Conservation (phyloP, 2,329 filamentous ascomycete species). For the Fusarium sambucinum region DNA sequence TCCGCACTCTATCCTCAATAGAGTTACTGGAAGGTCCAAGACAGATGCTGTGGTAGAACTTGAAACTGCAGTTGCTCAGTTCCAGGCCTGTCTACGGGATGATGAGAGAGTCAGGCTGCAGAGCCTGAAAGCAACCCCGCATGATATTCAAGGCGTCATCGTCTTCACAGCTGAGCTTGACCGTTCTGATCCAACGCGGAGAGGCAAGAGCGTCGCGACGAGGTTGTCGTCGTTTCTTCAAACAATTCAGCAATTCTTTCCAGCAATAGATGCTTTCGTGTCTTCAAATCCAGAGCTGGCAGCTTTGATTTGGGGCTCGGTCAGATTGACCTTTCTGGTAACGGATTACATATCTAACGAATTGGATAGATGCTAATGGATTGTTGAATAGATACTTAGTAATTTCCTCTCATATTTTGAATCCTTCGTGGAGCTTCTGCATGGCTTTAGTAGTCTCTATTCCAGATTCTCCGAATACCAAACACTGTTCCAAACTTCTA, state of each 20-base stretch:
- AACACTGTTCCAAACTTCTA: neutral
- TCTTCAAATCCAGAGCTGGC: neutral
- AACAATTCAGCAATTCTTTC: neutral
- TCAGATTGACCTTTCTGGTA: neutral
- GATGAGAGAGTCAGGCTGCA: neutral
- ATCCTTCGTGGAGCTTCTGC: neutral
- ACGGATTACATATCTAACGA: rapidly evolving
- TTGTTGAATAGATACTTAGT: neutral
- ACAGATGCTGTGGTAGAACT: neutral
- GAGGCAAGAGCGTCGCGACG: neutral
- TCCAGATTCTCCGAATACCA: neutral
- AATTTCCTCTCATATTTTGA: neutral
- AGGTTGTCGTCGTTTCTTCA: neutral
- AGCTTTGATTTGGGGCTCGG: neutral
- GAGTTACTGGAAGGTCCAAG: no score
- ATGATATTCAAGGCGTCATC: neutral
- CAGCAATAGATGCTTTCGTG: neutral
- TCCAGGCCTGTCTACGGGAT: neutral
- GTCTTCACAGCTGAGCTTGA: neutral
- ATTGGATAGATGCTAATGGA: neutral
- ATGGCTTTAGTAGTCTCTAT: neutral
- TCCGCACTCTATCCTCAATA: no score
- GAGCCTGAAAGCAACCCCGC: neutral
- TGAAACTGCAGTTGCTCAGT: neutral
- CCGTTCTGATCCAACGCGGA: neutral